phyloP scores from a whole-genome alignment of 768 basidiomycete genomes.

The Pleurotus tuber-regium region DNA sequence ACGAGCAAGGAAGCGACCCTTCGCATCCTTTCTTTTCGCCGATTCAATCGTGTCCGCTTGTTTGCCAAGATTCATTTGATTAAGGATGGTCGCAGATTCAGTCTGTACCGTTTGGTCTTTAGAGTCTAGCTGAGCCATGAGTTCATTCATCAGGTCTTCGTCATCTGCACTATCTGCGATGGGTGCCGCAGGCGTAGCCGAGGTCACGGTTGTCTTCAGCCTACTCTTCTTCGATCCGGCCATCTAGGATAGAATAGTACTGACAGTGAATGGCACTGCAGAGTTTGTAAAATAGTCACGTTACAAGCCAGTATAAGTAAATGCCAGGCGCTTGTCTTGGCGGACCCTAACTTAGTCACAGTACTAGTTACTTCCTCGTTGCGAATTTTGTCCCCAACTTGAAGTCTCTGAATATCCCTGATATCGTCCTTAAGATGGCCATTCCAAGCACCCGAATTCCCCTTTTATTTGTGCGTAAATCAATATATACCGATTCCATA shows the following conservation, averaged over 20 bases:
- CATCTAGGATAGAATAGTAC: too few relatives aligned
- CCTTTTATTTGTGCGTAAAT: conserved; percentile 31
- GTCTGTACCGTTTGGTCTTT: conserved; percentile 47
- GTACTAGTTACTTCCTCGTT: background rate
- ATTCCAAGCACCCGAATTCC: conserved; percentile 31
- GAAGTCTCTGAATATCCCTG: too few relatives aligned
- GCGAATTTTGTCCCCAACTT: too few relatives aligned
- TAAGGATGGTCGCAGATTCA: conserved; percentile 47
- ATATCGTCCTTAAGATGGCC: too few relatives aligned
- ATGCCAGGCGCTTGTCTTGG: background rate
- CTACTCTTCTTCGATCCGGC: too few relatives aligned
- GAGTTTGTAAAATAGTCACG: background rate
- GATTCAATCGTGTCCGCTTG: conserved; percentile 27
- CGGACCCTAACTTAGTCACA: too few relatives aligned
- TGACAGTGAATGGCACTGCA: too few relatives aligned
- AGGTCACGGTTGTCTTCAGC: too few relatives aligned
- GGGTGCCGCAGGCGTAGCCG: conserved; percentile 26
- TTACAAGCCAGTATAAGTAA: background rate
- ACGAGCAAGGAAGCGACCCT: conserved; percentile 64
- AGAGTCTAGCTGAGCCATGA: conserved; percentile 74
- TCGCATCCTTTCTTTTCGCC: conserved; percentile 52
- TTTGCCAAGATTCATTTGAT: conserved; percentile 42
- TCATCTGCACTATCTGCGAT: conserved; percentile 34
- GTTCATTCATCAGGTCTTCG: conserved; percentile 68
- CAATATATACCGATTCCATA: too few relatives aligned